Conservation (phyloP, 1,284 basidiomycete genomes). For the Exsudoporus floridanus region DNA sequence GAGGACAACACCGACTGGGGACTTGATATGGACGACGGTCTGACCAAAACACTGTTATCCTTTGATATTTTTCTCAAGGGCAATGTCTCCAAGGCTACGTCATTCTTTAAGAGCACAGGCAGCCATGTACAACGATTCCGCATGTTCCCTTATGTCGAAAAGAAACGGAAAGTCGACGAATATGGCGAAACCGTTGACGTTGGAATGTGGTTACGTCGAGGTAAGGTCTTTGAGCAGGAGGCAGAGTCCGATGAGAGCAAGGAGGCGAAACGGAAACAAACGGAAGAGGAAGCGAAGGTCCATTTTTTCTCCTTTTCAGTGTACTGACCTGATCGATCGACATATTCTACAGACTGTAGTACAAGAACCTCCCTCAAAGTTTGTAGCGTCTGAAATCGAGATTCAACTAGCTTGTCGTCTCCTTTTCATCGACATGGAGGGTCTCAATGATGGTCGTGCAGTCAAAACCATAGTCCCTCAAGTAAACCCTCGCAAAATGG, state of each 20-base stretch:
- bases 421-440: constrained; percentile 93
- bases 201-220: constrained; percentile 89
- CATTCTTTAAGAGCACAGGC: constrained; percentile 79
- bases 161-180: constrained; percentile 88
- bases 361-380: constrained; percentile 90
- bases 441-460: constrained; percentile 93
- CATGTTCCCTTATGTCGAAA: constrained; percentile 97
- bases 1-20: constrained; percentile 65
- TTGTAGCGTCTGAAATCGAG: constrained; percentile 70
- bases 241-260: constrained; percentile 79
- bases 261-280: constrained; percentile 68
- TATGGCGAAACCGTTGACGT: constrained; percentile 96
- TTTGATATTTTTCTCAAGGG: constrained; percentile 98
- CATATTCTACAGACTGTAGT: constrained; percentile 53
- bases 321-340: constrained; percentile 1
- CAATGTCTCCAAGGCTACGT: constrained; percentile 77
- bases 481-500: constrained; percentile 94
- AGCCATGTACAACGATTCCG: constrained; percentile 78
- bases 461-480: constrained; percentile 97
- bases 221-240: constrained; percentile 85
- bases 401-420: constrained; percentile 83
- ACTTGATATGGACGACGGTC: constrained; percentile 68
- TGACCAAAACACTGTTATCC: constrained; percentile 73
- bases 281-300: constrained; percentile 80
- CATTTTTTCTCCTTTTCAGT: neutral